Evolutionary conservation across 2,329 filamentous ascomycete genomes (phyloP).

Genomic region (Neopestalotiopsis rosae): DNA sequence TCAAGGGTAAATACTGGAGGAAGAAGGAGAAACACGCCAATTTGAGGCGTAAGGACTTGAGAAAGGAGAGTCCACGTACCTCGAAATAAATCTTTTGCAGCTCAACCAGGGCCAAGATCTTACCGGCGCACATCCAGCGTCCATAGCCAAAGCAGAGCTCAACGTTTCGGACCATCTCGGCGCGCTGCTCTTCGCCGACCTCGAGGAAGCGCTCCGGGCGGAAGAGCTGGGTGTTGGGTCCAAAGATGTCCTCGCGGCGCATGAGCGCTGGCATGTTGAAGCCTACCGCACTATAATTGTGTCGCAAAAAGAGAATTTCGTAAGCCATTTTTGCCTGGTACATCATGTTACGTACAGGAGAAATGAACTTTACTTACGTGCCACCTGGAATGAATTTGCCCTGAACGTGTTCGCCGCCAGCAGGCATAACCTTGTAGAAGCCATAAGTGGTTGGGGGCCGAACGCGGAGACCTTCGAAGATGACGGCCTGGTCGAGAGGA

Average conservation of each 20-base stretch:
- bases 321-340: neutral
- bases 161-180: slow-evolving; percentile 37
- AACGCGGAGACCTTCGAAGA: slow-evolving; percentile 19
- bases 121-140: slow-evolving; percentile 45
- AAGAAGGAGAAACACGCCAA: too few species aligned
- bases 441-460: slow-evolving; percentile 1
- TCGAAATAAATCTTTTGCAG: slow-evolving; percentile 47
- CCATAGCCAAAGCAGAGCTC: slow-evolving; percentile 48
- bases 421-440: slow-evolving; percentile 18
- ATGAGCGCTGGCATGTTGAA: slow-evolving; percentile 36
- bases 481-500: neutral
- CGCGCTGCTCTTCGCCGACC: slow-evolving; percentile 32
- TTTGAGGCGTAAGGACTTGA: too few species aligned
- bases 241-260: slow-evolving; percentile 34
- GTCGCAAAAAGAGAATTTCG: neutral
- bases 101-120: slow-evolving; percentile 47
- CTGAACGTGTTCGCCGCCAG: slow-evolving; percentile 16
- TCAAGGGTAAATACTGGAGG: too few species aligned
- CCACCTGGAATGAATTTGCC: slow-evolving; percentile 37
- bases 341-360: neutral
- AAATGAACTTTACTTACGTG: slow-evolving; percentile 22
- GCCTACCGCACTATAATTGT: slow-evolving; percentile 27
- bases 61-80: slow-evolving; percentile 33
- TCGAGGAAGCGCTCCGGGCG: slow-evolving; percentile 40
- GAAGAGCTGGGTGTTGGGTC: slow-evolving; percentile 35